These are phyloP conservation scores for Clarireedia homoeocarpa DNA, from an alignment of 2,329 filamentous ascomycete species.

Conservation along the genomic window DNA sequence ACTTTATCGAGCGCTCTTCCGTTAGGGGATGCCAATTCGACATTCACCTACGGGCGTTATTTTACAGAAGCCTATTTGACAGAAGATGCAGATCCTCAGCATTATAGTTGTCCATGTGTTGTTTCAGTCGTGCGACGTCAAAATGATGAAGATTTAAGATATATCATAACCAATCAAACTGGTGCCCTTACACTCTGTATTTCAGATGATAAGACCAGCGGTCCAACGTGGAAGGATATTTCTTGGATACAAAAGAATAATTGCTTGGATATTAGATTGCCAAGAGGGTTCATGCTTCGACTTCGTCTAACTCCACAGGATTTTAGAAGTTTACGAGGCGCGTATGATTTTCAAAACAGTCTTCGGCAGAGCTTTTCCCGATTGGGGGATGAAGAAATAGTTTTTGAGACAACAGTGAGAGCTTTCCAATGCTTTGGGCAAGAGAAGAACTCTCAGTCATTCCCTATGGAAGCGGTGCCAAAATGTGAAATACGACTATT, in stretches of 20 bases:
- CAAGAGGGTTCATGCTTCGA: constrained; percentile 66
- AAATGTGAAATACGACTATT: constrained; percentile 70
- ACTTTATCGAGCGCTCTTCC: constrained; percentile 61
- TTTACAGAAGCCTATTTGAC: constrained; percentile 67
- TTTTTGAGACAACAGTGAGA: constrained; percentile 62
- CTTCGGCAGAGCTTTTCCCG: constrained; percentile 65
- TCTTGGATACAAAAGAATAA: constrained; percentile 65
- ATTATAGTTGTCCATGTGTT: constrained; percentile 63
- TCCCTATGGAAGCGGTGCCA: constrained; percentile 66
- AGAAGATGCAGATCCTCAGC: constrained; percentile 62
- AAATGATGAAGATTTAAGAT: constrained; percentile 60
- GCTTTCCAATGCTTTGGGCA: constrained; percentile 78
- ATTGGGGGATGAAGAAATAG: constrained; percentile 58
- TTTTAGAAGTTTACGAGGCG: constrained; percentile 70
- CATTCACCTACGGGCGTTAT: constrained; percentile 75
- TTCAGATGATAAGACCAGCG: constrained; percentile 57
- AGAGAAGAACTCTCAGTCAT: constrained; percentile 58
- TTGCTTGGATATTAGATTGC: constrained; percentile 61
- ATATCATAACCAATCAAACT: constrained; percentile 72
- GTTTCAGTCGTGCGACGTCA: constrained; percentile 67
- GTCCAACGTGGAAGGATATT: constrained; percentile 74
- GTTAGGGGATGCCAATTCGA: constrained; percentile 62
- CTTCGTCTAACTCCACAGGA: constrained; percentile 69
- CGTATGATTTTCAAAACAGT: constrained; percentile 77
- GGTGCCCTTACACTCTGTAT: constrained; percentile 69